Evolutionary conservation across 148 eudicot genomes (phyloP).

Genomic region (Talinum fruticosum): DNA sequence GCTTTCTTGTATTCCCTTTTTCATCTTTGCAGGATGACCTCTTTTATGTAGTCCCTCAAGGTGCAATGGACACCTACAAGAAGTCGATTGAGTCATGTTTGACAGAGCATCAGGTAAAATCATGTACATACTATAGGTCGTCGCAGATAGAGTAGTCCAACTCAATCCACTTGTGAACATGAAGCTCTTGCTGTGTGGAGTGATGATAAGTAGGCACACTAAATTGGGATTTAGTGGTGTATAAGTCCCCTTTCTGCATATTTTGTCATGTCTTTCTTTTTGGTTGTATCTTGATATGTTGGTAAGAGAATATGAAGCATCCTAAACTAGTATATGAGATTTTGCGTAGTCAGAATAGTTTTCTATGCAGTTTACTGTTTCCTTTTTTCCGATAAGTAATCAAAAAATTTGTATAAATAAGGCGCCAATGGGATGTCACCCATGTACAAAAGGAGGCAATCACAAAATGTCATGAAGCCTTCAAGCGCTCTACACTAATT

Average conservation of each 20-base stretch:
- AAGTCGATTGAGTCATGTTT: constrained; percentile 65
- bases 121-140: not conserved
- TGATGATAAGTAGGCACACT: not conserved
- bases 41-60: constrained; percentile 64
- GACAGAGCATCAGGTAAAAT: constrained; percentile 53
- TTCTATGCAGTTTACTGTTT: not conserved
- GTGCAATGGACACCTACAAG: constrained; percentile 75
- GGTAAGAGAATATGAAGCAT: not conserved
- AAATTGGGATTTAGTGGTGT: not conserved
- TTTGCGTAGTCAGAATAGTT: not conserved
- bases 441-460: no score
- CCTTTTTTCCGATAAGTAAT: no score
- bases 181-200: not conserved
- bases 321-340: not conserved
- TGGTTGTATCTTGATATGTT: not conserved
- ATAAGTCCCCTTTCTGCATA: not conserved
- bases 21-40: constrained; percentile 60
- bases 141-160: not conserved
- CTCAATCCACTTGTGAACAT: not conserved
- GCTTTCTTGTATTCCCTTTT: constrained; percentile 1
- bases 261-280: not conserved
- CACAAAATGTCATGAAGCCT: no score
- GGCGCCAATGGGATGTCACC: no score
- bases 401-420: no score
- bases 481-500: no score